Base-by-base conservation (phyloP, 2,329 filamentous ascomycete species). In the Fusarium clavum region DNA sequence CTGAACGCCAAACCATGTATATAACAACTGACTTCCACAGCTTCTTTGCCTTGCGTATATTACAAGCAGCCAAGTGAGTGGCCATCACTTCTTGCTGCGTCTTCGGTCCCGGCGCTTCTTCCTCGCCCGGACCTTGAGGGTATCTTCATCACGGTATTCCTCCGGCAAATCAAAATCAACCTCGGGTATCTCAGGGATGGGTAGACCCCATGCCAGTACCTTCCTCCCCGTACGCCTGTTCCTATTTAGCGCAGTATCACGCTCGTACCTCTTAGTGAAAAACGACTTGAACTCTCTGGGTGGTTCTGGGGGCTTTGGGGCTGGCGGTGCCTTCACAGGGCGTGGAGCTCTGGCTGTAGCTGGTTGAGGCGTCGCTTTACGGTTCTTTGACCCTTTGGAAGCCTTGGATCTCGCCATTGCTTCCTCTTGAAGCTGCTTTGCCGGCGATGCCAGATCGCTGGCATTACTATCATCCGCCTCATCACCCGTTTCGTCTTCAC, bases 271-370 rank as follows among this genome's bases (percentile, higher is more conserved):
- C 80, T 96, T 94, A 20, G 86, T 80, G 77, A 94, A 98, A 82
- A 98, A 98, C 0, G 93, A 97, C n/a, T 84, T 91, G 76, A 98
- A 94, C 40, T 92, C 91, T 61, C 85, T 87, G 4, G 79, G 79
- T 13, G 82, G 81, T 29, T 80, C 76, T 20, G 81, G 80, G 38
- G 82, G 77, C 34, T 78, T 77, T 12, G 77, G 70, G 40, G 70
- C 57, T 51, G 72, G 63, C 48, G 73, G 57, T 38, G 71, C 58
- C 70, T 77, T 69, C 76, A 67, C 46, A 43, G 76, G 57, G 30
- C 73, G 54, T 13, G 60, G 44, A 44, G 56, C 45, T 44, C 64
- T 74, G 14, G 66, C 48, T n/a, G 55, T 51, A 30, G 61, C 45
- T 61, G 75, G 64, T 43, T 73, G 74, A 46, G 74, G 69, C 10